Evolutionary conservation across 768 basidiomycete species (phyloP).

Genomic region (Boletellus ananiceps): DNA sequence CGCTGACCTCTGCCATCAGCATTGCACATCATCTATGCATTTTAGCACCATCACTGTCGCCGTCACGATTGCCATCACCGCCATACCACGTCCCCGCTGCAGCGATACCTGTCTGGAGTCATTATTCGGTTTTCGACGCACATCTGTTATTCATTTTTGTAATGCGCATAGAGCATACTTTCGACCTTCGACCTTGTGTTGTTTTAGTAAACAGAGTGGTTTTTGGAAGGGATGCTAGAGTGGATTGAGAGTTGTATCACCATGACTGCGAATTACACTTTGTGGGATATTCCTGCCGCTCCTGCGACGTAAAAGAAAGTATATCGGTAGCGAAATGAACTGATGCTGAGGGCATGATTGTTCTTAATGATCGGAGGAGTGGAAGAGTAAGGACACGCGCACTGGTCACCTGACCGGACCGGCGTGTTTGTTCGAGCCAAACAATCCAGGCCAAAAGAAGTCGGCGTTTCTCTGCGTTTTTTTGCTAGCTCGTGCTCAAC

Average conservation of each 20-base stretch:
- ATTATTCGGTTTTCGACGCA: slow-evolving; percentile 8
- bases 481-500: slow-evolving; percentile 26
- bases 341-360: too few species aligned
- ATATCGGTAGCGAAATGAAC: too few species aligned
- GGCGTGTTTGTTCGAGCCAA: slow-evolving; percentile 25
- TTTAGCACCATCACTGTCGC: slow-evolving; percentile 3
- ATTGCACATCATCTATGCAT: slow-evolving; percentile 3
- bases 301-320: too few species aligned
- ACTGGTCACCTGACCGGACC: slow-evolving; percentile 22
- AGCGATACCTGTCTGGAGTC: slow-evolving; percentile 3
- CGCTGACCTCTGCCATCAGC: slow-evolving; percentile 14
- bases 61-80: background rate
- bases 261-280: too few species aligned
- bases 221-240: background rate
- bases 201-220: slow-evolving; percentile 16
- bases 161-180: slow-evolving; percentile 12
- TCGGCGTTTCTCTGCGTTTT: background rate
- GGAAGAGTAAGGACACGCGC: background rate
- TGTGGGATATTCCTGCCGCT: too few species aligned
- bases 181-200: slow-evolving; percentile 22
- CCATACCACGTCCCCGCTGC: slow-evolving; percentile 1
- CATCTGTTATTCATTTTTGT: slow-evolving; percentile 12
- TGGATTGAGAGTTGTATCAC: background rate
- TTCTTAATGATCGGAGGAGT: too few species aligned
- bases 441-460: slow-evolving; percentile 19